Conservation (phyloP, 1,284 basidiomycete genomes). For the Ustilago curta region DNA sequence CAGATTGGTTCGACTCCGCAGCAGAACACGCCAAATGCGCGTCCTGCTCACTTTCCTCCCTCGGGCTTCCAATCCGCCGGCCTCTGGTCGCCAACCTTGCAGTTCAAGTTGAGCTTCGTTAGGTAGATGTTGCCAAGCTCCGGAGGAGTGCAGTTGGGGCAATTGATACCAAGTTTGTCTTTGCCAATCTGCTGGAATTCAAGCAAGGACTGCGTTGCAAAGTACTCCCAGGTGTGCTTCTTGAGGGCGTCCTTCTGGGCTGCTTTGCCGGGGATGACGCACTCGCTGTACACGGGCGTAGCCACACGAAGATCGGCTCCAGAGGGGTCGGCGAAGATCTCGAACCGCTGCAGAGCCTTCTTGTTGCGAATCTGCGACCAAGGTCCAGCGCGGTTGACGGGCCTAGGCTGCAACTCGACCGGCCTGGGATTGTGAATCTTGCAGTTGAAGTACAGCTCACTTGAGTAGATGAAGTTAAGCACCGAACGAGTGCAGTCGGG, state of each 20-base stretch:
- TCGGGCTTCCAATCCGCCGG: constrained; percentile 8
- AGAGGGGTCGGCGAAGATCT: constrained; percentile 7
- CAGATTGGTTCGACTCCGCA: too few relatives aligned
- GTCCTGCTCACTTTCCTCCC: neutral
- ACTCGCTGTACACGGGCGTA: constrained; percentile 16
- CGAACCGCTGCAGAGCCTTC: constrained; percentile 11
- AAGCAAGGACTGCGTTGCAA: too few relatives aligned
- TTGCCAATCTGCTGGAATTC: constrained; percentile 15
- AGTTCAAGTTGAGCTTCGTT: constrained; percentile 23
- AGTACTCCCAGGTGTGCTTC: too few relatives aligned
- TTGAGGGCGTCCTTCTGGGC: too few relatives aligned
- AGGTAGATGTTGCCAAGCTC: constrained; percentile 10
- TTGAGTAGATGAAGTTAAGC: constrained; percentile 16
- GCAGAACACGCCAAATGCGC: too few relatives aligned
- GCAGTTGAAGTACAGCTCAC: constrained; percentile 23
- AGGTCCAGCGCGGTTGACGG: neutral
- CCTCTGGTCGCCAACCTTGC: constrained; percentile 1
- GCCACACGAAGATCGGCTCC: constrained; percentile 10
- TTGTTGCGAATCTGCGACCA: constrained; percentile 9
- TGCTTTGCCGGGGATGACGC: too few relatives aligned
- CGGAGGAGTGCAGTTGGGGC: constrained; percentile 22
- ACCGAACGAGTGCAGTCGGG: constrained; percentile 16
- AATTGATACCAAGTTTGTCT: constrained; percentile 20
- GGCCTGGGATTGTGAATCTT: neutral
- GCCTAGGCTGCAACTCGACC: neutral